These are phyloP conservation scores for Cystobasidium sp. DNA, from an alignment of 1,284 basidiomycete species.

Conservation along the genomic window DNA sequence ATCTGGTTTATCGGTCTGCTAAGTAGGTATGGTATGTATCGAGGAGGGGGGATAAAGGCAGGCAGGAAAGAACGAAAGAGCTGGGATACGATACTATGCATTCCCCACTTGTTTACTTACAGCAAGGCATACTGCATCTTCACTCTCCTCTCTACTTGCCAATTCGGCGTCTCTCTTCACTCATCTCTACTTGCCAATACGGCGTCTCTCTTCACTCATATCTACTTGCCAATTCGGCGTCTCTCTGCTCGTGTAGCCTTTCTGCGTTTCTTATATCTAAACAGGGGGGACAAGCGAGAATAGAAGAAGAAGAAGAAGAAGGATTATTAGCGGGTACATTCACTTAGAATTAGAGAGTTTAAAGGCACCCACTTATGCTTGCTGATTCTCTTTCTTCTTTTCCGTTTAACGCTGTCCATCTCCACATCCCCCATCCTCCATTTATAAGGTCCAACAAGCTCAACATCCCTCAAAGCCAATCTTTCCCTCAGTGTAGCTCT, in stretches of 20 bases:
- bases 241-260: constrained; percentile 42
- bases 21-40: too few species aligned
- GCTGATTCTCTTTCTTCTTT: constrained; percentile 36
- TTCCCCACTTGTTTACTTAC: too few species aligned
- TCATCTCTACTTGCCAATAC: constrained; percentile 12
- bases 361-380: constrained; percentile 36
- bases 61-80: too few species aligned
- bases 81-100: too few species aligned
- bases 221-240: constrained; percentile 21
- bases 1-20: too few species aligned
- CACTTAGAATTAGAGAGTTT: background rate
- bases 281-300: background rate
- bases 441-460: constrained; percentile 12
- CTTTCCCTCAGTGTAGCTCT: constrained; percentile 22
- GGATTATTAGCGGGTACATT: background rate
- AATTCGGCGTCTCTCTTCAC: background rate
- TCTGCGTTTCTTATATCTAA: constrained; percentile 44
- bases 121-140: constrained; percentile 2
- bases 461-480: constrained; percentile 20
- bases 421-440: background rate
- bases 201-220: background rate
- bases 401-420: constrained; percentile 40
- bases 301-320: too few species aligned
- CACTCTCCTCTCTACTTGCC: constrained; percentile 7
- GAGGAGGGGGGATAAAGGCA: too few species aligned